Percentiles rank a stretch among this genome's conserved stretches.
Conservation (phyloP, 208 protist genomes). For the Trypanosoma caninum region DNA sequence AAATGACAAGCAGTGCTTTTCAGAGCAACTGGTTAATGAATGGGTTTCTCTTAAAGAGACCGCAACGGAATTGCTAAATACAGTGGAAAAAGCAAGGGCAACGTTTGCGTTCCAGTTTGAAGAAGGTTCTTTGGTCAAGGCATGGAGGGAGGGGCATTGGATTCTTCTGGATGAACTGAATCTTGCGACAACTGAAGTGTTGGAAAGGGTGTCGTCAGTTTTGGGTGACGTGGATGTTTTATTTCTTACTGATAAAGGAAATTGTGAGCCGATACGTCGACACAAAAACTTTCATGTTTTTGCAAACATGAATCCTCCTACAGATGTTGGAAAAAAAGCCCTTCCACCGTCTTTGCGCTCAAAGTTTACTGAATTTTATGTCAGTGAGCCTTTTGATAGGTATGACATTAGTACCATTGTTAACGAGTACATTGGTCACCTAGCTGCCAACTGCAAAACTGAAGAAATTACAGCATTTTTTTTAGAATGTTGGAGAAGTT, state of each 20-base stretch:
- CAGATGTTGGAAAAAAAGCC: slow-evolving; percentile 99
- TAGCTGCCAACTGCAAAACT: slow-evolving; percentile 73
- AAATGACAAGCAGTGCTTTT: slow-evolving; percentile 30
- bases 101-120: slow-evolving; percentile 98
- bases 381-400: slow-evolving; percentile 94
- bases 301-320: slow-evolving; percentile 99
- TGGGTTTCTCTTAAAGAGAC: slow-evolving; percentile 64
- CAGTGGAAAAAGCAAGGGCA: slow-evolving; percentile 46
- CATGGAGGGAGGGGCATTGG: slow-evolving; percentile 97
- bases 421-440: slow-evolving; percentile 83
- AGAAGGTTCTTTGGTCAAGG: slow-evolving; percentile 96
- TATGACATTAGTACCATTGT: slow-evolving; percentile 95
- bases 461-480: slow-evolving; percentile 96
- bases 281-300: slow-evolving; percentile 99
- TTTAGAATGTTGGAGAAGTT: slow-evolving; percentile 82
- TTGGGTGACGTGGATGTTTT: slow-evolving; percentile 91
- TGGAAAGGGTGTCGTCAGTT: slow-evolving; percentile 95
- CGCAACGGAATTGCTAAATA: slow-evolving; percentile 48
- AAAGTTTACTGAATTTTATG: slow-evolving; percentile 99
- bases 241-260: slow-evolving; percentile 78
- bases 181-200: slow-evolving; percentile 96
- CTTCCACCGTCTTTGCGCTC: slow-evolving; percentile 92
- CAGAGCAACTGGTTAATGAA: slow-evolving; percentile 21
- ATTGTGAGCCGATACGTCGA: slow-evolving; percentile 52
- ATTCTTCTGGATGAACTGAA: slow-evolving; percentile 99